A percentile compares a stretch with the other conserved stretches of the same genome.
Evolutionary conservation across 257 asterid genomes (phyloP).

Genomic region (Rauvolfia tetraphylla): DNA sequence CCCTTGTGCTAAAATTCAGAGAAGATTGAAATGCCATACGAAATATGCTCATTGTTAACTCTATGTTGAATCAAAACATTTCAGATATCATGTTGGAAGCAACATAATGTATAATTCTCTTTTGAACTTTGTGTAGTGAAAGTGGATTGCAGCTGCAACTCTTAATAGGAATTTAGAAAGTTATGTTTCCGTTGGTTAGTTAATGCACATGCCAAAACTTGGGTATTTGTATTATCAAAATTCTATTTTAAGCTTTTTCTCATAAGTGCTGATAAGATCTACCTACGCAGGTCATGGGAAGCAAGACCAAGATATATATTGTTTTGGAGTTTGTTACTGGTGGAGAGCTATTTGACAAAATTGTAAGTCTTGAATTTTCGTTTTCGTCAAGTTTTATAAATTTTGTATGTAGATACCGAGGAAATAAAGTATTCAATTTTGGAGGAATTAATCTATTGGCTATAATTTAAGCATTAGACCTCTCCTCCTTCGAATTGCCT

Average conservation of each 20-base stretch:
- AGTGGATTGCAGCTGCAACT: background rate
- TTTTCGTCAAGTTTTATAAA: conserved; percentile 2
- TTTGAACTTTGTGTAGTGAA: background rate
- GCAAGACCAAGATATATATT: conserved; percentile 91
- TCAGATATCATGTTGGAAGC: background rate
- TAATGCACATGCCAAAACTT: background rate
- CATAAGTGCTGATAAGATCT: background rate
- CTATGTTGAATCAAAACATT: background rate
- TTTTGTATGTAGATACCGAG: background rate
- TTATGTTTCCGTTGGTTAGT: background rate
- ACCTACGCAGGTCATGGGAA: conserved; percentile 80
- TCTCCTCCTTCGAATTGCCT: background rate
- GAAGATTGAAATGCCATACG: background rate
- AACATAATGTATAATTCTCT: background rate
- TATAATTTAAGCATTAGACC: background rate
- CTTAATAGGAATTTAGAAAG: background rate
- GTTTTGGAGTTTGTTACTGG: conserved; percentile 85
- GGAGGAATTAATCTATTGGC: background rate
- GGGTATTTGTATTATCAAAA: background rate
- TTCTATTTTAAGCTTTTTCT: background rate
- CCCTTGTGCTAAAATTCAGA: background rate
- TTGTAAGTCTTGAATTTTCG: conserved; percentile 42
- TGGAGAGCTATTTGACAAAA: conserved; percentile 96
- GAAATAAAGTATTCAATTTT: background rate
- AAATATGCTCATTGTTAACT: background rate